Percentiles rank a stretch among this genome's conserved stretches.
Conservation (phyloP, 805 yeast genomes). For the Saccharomycopsis amapae region DNA sequence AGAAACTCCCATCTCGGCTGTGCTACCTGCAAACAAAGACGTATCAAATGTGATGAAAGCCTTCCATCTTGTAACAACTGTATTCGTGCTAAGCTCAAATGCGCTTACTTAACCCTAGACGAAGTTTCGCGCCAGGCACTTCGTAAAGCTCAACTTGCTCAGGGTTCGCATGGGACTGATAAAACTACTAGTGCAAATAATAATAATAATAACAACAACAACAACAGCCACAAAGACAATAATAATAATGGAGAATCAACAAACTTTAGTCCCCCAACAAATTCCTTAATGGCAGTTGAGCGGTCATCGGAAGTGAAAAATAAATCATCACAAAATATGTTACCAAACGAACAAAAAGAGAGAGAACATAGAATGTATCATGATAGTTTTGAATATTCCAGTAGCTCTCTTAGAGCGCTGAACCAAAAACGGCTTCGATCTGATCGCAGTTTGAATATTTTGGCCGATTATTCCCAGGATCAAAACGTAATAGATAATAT, state of each 20-base stretch:
- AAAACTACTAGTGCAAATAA: too few species aligned
- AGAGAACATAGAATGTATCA: too few species aligned
- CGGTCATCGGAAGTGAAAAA: too few species aligned
- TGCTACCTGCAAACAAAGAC: constrained; percentile 54
- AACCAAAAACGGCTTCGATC: neutral
- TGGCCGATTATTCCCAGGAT: neutral
- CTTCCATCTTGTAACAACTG: constrained; percentile 56
- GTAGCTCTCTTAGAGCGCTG: too few species aligned
- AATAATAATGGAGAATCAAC: neutral
- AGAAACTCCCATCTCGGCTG: constrained; percentile 73
- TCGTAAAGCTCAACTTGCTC: constrained; percentile 40
- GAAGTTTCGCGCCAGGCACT: constrained; percentile 43
- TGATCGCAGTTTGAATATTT: neutral
- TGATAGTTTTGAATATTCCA: too few species aligned
- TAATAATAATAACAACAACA: too few species aligned
- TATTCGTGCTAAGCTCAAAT: constrained; percentile 36
- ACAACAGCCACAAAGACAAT: too few species aligned
- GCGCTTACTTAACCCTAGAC: constrained; percentile 44
- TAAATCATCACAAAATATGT: too few species aligned
- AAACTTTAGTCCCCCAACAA: neutral
- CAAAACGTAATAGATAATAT: neutral
- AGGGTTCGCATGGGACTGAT: too few species aligned
- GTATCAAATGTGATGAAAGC: constrained; percentile 60
- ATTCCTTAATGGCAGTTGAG: too few species aligned
- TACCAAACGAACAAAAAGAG: too few species aligned